Evolutionary conservation across 306 rosid genomes (phyloP).

Genomic region (Elaeagnus macrophylla): DNA sequence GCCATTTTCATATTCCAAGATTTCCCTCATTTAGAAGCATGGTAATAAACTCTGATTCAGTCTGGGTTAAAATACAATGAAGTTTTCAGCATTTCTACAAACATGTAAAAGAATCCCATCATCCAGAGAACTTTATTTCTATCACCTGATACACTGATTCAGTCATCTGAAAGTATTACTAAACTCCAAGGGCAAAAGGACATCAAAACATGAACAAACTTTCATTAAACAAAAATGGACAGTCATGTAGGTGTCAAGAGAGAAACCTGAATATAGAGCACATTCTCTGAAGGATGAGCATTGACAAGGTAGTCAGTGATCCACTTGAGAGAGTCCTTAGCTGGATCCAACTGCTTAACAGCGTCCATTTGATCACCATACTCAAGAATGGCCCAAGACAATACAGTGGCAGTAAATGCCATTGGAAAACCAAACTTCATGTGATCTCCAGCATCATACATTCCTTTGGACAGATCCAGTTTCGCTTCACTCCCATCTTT

Average conservation of each 20-base stretch:
- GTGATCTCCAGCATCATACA: constrained; percentile 95
- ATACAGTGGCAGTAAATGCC: constrained; percentile 85
- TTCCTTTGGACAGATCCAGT: constrained; percentile 77
- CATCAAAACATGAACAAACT: neutral
- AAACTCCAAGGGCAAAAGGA: neutral
- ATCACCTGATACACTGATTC: too few relatives aligned
- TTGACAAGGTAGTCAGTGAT: constrained; percentile 82
- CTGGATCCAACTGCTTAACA: constrained; percentile 61
- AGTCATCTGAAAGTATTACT: neutral
- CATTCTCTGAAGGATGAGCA: constrained; percentile 71
- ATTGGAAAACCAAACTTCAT: constrained; percentile 92
- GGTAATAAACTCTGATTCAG: neutral
- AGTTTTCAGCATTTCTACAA: too few relatives aligned
- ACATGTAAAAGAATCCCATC: too few relatives aligned
- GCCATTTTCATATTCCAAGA: neutral
- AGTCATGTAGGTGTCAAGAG: neutral
- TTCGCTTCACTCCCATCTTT: constrained; percentile 61
- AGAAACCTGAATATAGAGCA: constrained; percentile 82
- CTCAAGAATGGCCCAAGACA: constrained; percentile 91
- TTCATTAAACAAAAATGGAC: constrained; percentile 11
- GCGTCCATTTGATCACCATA: constrained; percentile 85
- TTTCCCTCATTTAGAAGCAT: neutral
- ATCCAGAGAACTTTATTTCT: too few relatives aligned
- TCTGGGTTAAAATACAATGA: too few relatives aligned
- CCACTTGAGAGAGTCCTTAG: constrained; percentile 74